A percentile compares a stretch with the other conserved stretches of the same genome.
These are phyloP conservation scores for Luffa acutangula DNA, from an alignment of 306 rosid species.

Conservation along the genomic window DNA sequence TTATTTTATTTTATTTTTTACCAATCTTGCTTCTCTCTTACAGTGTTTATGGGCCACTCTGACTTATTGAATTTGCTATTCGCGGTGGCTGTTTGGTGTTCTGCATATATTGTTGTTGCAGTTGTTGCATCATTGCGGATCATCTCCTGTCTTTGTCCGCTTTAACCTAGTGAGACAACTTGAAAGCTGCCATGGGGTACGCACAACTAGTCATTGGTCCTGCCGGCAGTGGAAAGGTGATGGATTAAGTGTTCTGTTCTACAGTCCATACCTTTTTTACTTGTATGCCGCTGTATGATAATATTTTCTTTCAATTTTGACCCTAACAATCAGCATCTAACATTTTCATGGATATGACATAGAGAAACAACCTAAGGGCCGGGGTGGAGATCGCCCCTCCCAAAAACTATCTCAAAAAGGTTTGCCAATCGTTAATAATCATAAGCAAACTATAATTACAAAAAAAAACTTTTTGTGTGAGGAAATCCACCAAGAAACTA, in stretches of 20 bases:
- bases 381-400: too few species aligned
- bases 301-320: background rate
- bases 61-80: constrained; percentile 34
- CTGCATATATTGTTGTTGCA: constrained; percentile 53
- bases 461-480: too few species aligned
- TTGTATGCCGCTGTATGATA: background rate
- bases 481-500: too few species aligned
- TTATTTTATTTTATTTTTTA: background rate
- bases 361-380: too few species aligned
- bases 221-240: constrained; percentile 77
- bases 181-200: constrained; percentile 33
- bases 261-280: background rate
- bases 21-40: background rate
- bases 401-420: too few species aligned
- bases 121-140: constrained; percentile 43
- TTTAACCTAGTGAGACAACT: constrained; percentile 15
- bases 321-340: background rate
- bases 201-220: constrained; percentile 64
- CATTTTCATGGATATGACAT: background rate
- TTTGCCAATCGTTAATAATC: too few species aligned
- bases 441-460: too few species aligned
- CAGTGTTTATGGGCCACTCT: constrained; percentile 36
- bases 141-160: constrained; percentile 21
- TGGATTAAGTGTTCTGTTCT: background rate
- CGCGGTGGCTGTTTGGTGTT: constrained; percentile 39